phyloP scores from a whole-genome alignment of 108 stramenopile genomes.

The Pelagomonas calceolata region DNA sequence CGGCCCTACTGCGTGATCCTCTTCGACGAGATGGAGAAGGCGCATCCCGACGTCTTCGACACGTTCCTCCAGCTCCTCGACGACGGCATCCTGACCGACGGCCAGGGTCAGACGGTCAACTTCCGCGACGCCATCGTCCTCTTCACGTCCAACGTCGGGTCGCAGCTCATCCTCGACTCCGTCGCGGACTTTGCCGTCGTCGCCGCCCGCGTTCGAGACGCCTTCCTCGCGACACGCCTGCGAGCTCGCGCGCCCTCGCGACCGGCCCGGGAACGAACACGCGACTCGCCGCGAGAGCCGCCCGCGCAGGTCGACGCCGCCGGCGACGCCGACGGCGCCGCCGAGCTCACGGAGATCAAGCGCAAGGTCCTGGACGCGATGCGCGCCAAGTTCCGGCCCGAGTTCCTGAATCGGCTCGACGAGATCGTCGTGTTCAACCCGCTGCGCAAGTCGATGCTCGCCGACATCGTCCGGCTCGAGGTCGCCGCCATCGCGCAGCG shows the following conservation, averaged over 20 bases:
- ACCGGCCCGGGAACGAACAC: no score
- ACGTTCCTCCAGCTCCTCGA: constrained; percentile 87
- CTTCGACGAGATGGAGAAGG: constrained; percentile 94
- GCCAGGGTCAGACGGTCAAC: constrained; percentile 85
- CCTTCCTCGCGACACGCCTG: no score
- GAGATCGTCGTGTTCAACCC: constrained; percentile 91
- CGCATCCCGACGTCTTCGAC: constrained; percentile 87
- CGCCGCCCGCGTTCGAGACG: no score
- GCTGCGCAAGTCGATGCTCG: constrained; percentile 53
- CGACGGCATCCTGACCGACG: constrained; percentile 92
- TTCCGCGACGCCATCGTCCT: constrained; percentile 88
- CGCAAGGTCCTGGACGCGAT: constrained; percentile 78
- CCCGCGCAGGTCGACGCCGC: neutral
- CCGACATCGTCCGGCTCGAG: constrained; percentile 42
- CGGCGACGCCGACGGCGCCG: constrained; percentile 7
- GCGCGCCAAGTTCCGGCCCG: constrained; percentile 76
- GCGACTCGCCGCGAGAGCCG: neutral
- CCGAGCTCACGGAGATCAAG: constrained; percentile 55
- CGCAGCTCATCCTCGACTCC: constrained; percentile 59
- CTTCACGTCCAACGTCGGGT: constrained; percentile 91
- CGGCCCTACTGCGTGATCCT: constrained; percentile 40
- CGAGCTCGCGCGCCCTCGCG: no score
- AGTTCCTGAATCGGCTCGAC: constrained; percentile 96
- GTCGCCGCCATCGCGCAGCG: neutral
- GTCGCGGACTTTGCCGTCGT: no score